phyloP scores from a whole-genome alignment of 495 filamentous ascomycete genomes.

The Penicillium canariense region DNA sequence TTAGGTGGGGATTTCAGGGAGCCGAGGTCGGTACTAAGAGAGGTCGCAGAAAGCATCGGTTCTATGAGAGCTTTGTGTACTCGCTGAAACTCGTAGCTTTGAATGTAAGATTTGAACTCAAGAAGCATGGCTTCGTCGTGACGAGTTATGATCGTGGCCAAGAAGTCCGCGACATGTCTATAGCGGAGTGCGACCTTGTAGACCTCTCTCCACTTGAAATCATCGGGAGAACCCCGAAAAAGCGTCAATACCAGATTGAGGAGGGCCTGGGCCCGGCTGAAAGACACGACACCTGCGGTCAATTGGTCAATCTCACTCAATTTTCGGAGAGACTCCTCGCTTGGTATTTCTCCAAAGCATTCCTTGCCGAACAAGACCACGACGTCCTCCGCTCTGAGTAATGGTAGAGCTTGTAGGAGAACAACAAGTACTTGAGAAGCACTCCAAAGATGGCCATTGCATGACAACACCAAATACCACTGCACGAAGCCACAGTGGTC shows the following conservation, averaged over 20 bases:
- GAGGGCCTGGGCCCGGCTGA: neutral
- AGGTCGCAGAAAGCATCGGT: too few relatives aligned
- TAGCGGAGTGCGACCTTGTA: neutral
- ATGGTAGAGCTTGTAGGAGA: neutral
- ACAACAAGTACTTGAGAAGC: neutral
- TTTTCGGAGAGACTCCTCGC: neutral
- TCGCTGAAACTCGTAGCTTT: neutral
- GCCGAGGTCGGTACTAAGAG: too few relatives aligned
- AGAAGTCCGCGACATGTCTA: neutral
- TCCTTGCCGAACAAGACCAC: neutral
- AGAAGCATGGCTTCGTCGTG: too few relatives aligned
- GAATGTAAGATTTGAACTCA: neutral
- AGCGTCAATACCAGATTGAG: neutral
- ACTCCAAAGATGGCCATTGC: neutral
- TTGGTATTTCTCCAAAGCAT: neutral
- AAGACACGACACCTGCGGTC: neutral
- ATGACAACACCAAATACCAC: neutral
- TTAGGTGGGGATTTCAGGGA: too few relatives aligned
- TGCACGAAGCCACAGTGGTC: neutral
- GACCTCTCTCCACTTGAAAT: neutral
- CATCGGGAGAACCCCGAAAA: neutral
- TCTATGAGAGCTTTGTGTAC: neutral
- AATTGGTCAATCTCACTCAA: neutral
- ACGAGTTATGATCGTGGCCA: neutral
- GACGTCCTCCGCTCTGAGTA: neutral